Base-by-base conservation (phyloP, 805 yeast genomes). In the Pichia cephalocereana region DNA sequence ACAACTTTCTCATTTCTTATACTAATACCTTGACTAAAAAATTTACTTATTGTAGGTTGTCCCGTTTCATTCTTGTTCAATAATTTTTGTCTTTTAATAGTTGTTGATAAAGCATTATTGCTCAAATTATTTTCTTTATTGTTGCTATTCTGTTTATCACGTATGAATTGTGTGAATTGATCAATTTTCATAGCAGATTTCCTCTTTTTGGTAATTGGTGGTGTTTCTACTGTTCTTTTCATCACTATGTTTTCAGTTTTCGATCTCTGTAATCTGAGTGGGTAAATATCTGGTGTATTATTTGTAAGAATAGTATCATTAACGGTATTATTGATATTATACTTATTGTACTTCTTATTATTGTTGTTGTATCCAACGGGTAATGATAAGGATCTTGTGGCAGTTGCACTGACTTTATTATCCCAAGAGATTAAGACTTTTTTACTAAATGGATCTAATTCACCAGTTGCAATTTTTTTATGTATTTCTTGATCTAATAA, bases 391-490 rank as follows among this genome's bases (percentile, higher is more conserved):
- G 54, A 40, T 26, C 46, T 38, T 19, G 41, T 28, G 4, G 38
- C 15, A 28, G 23, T 45, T 32, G 46, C 19, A 37, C 41, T 40
- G 7, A 72, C 52, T 43, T 60, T 59, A 43, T 62, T 68, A 49
- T 79, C 83, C 54, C 83, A 66, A 3, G 82, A 67, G 0, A 70
- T 50, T 32, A 82, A 64, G 1, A 64, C 62, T 41, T 64, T 59
- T 52, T 77, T 78, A 1, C 79, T 70, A 46, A 75, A 70, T 1
- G 97, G 96, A 61, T 83, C 78, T 10, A 85, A 55, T 8, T 71
- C 73, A 1, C 95, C 97, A 17, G 52, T 54, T 10, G 95, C 86
- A 19, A 89, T 71, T 40, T 66, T 64, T 0, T 53, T 52, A 55
- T 86, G 90, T 10, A 77, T 54, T 1, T 70, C 72, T 32, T 70